phyloP scores from a whole-genome alignment of 148 eudicot genomes.

The Persicaria tinctoria region DNA sequence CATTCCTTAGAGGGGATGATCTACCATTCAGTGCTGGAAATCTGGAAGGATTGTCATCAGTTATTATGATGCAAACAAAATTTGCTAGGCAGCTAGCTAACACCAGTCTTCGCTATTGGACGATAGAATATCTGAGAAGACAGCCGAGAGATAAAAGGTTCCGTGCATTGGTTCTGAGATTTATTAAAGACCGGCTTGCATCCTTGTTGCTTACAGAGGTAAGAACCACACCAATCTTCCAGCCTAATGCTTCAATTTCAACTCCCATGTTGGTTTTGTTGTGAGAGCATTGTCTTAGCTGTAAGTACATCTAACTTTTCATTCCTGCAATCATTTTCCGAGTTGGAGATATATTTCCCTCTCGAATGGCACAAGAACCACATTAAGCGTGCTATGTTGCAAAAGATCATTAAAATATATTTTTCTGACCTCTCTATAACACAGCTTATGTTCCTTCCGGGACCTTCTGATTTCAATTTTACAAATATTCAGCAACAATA shows the following conservation, averaged over 20 bases:
- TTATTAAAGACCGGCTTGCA: conserved; percentile 82
- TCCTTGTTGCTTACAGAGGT: conserved; percentile 85
- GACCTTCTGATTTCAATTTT: not conserved
- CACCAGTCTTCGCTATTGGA: conserved; percentile 85
- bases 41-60: conserved; percentile 73
- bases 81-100: conserved; percentile 50
- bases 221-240: conserved; percentile 15
- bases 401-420: not conserved
- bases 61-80: conserved; percentile 57
- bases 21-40: conserved; percentile 79
- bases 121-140: conserved; percentile 71
- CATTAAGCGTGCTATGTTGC: conserved; percentile 6
- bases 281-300: not conserved
- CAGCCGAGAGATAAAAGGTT: conserved; percentile 63
- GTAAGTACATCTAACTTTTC: not conserved
- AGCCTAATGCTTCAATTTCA: not conserved
- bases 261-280: not conserved
- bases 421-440: not conserved
- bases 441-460: not conserved
- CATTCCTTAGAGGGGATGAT: conserved; percentile 72
- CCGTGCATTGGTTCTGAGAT: conserved; percentile 78
- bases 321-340: too few species aligned
- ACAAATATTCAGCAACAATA: not conserved
- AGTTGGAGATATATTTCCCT: not conserved
- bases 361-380: conserved; percentile 14